Base-by-base conservation (phyloP, 129 eudicot genomes). In the Smallanthus sonchifolius region DNA sequence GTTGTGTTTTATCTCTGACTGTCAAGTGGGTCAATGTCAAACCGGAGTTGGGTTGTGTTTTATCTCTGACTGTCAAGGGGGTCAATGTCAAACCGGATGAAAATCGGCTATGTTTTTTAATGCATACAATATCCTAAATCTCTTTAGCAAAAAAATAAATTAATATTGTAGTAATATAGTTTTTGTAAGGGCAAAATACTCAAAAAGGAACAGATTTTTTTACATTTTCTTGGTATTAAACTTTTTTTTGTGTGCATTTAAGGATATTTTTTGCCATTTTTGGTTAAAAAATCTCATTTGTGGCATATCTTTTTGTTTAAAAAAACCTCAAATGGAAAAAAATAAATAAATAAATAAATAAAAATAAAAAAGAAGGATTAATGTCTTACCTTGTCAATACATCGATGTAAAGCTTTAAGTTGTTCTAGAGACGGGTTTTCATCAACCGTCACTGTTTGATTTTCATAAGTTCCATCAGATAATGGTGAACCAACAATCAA, bases 391-490 rank as follows among this genome's bases (percentile, higher is more conserved):
- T 93, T 93, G 56, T 77, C 79, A 61, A 93, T 94, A 74, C 99
- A 94, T 87, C 83, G 88, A 76, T 94, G 99, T 54, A 94, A 91
- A 24, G 67, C 73, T 65, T 89, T 91, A 66, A 91, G 96, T 81
- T 94, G 99, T 66, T 94, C 99, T 45, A 84, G 65, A 44, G 99
- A 83, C 11, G 97, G 96, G 54, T 85, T 81, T 73, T 84, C 93
- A 67, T 86, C 96, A 69, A 85, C 84, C 65, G 84, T 77, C 37
- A 79, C 80, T 2, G 96, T 88, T 75, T 89, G 96, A 68, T 82
- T 84, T 78, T 69, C 77, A 71, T 82, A 94, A 68, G 87, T 75
- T 78, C 97, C 97, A 69, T 91, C 86, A 42, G 88, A 69, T 61
- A 85, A 81, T 10, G 96, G 91, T 49, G 86, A 86, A 49, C 99